phyloP scores from a whole-genome alignment of 768 basidiomycete genomes.

The Austroboletus eburneus region DNA sequence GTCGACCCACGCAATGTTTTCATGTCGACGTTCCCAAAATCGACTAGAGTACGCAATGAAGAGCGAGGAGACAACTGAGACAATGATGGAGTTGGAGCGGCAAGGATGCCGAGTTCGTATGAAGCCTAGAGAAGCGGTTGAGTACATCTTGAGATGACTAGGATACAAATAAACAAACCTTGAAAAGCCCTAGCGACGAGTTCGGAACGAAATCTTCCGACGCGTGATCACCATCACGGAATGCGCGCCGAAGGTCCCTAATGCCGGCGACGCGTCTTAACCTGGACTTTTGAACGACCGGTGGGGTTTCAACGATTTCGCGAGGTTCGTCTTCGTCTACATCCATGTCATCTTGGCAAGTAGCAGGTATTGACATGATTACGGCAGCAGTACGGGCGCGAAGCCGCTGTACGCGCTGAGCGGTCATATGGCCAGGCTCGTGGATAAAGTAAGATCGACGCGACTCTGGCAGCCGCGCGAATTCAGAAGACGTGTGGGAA shows the following conservation, averaged over 20 bases:
- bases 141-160: neutral
- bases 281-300: constrained; percentile 6
- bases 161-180: constrained; percentile 10
- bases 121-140: constrained; percentile 10
- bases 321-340: constrained; percentile 2
- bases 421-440: constrained; percentile 27
- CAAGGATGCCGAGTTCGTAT: constrained; percentile 22
- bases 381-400: constrained; percentile 26
- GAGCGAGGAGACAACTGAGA: constrained; percentile 16
- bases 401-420: constrained; percentile 20
- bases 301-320: neutral
- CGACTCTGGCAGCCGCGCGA: constrained; percentile 2
- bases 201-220: constrained; percentile 7
- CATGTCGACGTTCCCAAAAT: constrained; percentile 8
- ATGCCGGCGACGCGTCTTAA: constrained; percentile 23
- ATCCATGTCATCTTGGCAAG: constrained; percentile 15
- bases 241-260: constrained; percentile 23
- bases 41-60: constrained; percentile 25
- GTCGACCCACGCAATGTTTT: constrained; percentile 19
- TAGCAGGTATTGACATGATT: constrained; percentile 26
- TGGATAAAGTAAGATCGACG: constrained; percentile 10
- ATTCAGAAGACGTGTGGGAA: constrained; percentile 6
- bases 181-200: constrained; percentile 8
- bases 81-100: neutral
- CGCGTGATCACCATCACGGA: constrained; percentile 12